Evolutionary conservation across 768 basidiomycete species (phyloP), one percentile per base, ranked within the genome.

Genomic region (Lactarius hatsudake): DNA sequence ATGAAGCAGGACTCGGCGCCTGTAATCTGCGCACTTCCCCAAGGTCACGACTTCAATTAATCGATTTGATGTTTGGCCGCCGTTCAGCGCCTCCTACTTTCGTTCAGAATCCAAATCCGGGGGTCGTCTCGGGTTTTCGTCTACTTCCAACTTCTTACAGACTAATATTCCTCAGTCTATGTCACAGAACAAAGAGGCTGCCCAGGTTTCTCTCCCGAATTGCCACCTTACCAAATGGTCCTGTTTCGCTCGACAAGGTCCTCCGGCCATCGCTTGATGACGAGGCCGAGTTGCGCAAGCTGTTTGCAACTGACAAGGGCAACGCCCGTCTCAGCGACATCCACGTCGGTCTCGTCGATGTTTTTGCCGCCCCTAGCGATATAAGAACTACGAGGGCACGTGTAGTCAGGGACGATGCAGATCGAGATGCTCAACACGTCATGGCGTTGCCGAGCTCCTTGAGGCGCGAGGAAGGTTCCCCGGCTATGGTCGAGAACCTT

Each of bases 281-380:
- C 56, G 87, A 88, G 75, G 78, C 81, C 1, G 79, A 82, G 56
- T 75, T 88, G 55, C 80, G 86, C 68, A 81, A 78, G 63, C 76
- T 86, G 26, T 87, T 84, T 66, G 86, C 86, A 9, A 82, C 80
- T 2, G 84, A 87, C 69, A 81, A 79, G 73, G 66, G 68, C 56
- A 81, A 84, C 64, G n/a, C 73, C 10, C 80, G 82, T 32, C 78
- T 87, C 34, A 67, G 73, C 18, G 78, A 85, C 68, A 82, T 81
- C 4, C 73, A 83, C 65, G 84, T 87, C 58, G 86, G 86, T 5
- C 83, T 87, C 20, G 82, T 87, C 68, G 84, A 87, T 63, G 78
- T 87, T 2, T 87, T 87, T 73, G 80, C 76, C 34, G 83, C 84
- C 0, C 82, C 82, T 0, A 74, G 64, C 5, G 79, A 79, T 32